Evolutionary conservation across 331 rosid species (phyloP).

Genomic region (Malus hybrid): DNA sequence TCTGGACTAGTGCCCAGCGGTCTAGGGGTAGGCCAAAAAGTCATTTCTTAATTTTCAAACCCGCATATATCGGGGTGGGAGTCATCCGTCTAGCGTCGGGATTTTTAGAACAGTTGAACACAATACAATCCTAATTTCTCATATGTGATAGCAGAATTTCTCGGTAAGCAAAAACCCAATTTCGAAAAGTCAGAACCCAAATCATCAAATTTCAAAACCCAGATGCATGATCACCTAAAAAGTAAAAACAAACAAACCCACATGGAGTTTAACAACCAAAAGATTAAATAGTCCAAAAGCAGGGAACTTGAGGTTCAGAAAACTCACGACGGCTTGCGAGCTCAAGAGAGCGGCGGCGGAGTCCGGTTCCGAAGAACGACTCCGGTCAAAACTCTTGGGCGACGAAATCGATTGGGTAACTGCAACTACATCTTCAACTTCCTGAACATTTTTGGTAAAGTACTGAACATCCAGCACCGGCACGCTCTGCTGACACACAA

Average conservation of each 20-base stretch:
- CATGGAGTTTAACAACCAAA: background rate
- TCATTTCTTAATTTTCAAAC: too few relatives aligned
- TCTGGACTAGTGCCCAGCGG: too few relatives aligned
- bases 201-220: background rate
- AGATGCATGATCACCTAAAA: background rate
- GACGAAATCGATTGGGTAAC: constrained; percentile 7
- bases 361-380: constrained; percentile 43
- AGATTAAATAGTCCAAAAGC: background rate
- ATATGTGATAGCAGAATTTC: background rate
- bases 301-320: background rate
- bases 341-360: constrained; percentile 43
- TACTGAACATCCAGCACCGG: constrained; percentile 46
- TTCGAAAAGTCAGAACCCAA: background rate
- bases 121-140: background rate
- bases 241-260: background rate
- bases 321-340: constrained; percentile 44
- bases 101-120: too few relatives aligned
- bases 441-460: constrained; percentile 34
- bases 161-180: background rate
- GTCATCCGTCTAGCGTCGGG: too few relatives aligned
- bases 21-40: too few relatives aligned
- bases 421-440: constrained; percentile 38
- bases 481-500: constrained; percentile 44
- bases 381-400: constrained; percentile 34
- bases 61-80: too few relatives aligned